Base-by-base conservation (phyloP, 306 rosid species). In the Macrotyloma uniflorum region DNA sequence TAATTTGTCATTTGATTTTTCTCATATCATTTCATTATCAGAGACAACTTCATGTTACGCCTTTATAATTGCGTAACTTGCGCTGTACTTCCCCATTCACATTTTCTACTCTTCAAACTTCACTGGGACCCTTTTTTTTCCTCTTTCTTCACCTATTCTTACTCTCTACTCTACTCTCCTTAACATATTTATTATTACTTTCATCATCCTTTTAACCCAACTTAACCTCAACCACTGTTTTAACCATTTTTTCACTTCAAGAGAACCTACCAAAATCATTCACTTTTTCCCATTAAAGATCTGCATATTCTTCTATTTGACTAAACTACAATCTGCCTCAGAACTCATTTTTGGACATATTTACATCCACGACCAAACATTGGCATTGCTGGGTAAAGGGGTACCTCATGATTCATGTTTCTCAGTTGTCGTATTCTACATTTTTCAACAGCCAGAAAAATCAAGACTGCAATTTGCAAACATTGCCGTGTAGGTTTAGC, bases 1-100 rank as follows among this genome's bases (percentile, higher is more conserved):
- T 74, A 68, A 72, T 33, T 23, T 22, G 43, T 76, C 80, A 28
- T 77, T 78, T 70, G 70, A 46, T 45, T 75, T 79, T 79, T 85
- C 77, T 81, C 62, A 33, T 5, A 79, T 33, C 51, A 71, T 82
- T 76, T 76, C 78, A 70, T 40, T 51, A 61, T 70, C 68, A 26
- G 2, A 85, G 23, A 58, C 61, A 54, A 58, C 67, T 80, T 68
- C 55, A 66, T 58, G 38, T 72, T 49, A 4, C 58, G 12, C 53
- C 42, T 14, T 70, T 68, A 33, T 64, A 80, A 49, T 82, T 63
- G 82, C 88, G 89, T 90, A 70, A 90, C 91, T 86, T 88, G 81
- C 83, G 85, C 82, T 83, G 67, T 82, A 77, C 88, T 79, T 70
- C 70, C 32, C 61, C 26, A 30, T 47, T 19, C 77, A 69, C 67